phyloP scores from a whole-genome alignment of 371 early-diverging fungal species.

The Haplosporangium sp. region DNA sequence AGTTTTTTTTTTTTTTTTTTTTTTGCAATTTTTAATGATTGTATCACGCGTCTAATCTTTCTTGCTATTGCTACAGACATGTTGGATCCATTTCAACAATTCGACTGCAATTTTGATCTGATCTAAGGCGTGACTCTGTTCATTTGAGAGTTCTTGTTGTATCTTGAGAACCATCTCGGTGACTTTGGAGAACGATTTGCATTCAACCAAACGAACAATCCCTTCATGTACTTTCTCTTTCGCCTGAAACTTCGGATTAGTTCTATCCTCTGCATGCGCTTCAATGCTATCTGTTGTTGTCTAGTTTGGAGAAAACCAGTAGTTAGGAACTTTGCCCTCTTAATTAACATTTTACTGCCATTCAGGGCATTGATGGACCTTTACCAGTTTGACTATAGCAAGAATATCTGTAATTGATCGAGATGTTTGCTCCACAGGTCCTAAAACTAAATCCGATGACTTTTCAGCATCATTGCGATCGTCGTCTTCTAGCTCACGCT shows the following conservation, averaged over 20 bases:
- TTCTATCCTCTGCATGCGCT: background rate
- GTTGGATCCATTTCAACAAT: background rate
- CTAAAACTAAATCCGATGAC: background rate
- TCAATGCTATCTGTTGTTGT: background rate
- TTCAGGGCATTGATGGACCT: no score
- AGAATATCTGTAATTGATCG: background rate
- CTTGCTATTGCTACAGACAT: background rate
- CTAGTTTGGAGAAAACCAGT: background rate
- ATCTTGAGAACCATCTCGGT: background rate
- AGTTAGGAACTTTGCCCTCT: background rate
- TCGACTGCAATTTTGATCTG: background rate
- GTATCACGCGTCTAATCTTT: no score
- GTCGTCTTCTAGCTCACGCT: background rate
- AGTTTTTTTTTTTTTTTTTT: no score
- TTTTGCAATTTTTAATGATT: no score
- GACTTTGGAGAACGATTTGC: background rate
- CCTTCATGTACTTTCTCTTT: background rate
- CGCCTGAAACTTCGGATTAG: background rate
- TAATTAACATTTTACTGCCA: background rate
- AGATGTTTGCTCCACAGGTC: background rate
- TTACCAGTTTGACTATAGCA: constrained; percentile 1
- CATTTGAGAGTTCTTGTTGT: background rate
- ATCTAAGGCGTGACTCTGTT: background rate
- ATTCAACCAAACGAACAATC: background rate
- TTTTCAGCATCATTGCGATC: background rate